Base-by-base conservation (phyloP, 805 yeast species). In the Deakozyma indianensis region DNA sequence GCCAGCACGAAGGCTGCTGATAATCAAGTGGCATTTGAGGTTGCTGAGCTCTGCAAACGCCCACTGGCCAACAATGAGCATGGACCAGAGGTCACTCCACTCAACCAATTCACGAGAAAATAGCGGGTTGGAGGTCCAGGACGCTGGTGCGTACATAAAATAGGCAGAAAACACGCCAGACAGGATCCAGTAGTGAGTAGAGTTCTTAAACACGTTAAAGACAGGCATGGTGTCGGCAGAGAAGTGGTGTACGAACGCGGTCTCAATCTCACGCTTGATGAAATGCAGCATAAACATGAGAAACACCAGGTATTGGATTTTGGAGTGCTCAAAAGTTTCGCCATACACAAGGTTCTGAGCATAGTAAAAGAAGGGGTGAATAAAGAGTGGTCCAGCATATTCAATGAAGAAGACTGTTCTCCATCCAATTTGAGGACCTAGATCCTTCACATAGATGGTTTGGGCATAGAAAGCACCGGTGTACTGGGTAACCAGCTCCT, bases 341-440 rank as follows among this genome's bases (percentile, higher is more conserved):
- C 68, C 66, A 50, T 68, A 68, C 38, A 68, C 45, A 18, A 48
- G 50, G 47, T 43, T 54, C 54, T 47, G 74, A 15, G 46, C 35
- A 42, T 64, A 59, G 60, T 77, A 90, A 45, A 83, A 66, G 16
- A 85, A 46, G 1, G 85, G 74, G 61, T 88, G 96, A 56, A 90
- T 71, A 35, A 88, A 41, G 47, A 92, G 67, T 7, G 98, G 98
- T 2, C 97, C 97, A 16, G 83, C 54, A 60, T 92, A 92, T 65
- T 92, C 98, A 51, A 85, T 67, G 44, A 85, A 54, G 58, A 79
- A 92, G n/a, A 90, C 97, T 2, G 86, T 73, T 64, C 83, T 75
- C 96, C 96, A 92, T 3, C 80, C 78, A 48, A 92, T 76, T 64
- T 92, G 98, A 0, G 88, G 87, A 20, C 98, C 98, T 50, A 90